A percentile compares a stretch with the other conserved stretches of the same genome.
Conservation (phyloP, 495 filamentous ascomycete genomes). For the Ascodesmis nigricans region DNA sequence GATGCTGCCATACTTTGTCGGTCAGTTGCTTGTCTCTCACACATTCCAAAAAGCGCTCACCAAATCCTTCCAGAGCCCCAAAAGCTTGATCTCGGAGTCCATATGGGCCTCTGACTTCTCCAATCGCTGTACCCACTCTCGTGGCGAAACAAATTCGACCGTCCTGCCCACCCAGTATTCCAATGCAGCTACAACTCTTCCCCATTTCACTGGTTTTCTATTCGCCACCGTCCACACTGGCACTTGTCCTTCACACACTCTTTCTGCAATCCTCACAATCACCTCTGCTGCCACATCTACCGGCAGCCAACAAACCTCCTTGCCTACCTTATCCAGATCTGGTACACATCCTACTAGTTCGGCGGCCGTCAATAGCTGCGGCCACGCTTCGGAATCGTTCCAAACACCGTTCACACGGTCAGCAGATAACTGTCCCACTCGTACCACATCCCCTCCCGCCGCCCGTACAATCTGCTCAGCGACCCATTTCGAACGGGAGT, state of each 20-base stretch:
- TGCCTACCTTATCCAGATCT: conserved; percentile 25
- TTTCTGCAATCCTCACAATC: conserved; percentile 24
- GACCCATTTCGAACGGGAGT: conserved; percentile 41
- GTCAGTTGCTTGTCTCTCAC: too few species aligned
- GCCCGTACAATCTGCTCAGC: conserved; percentile 32
- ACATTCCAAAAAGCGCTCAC: background rate
- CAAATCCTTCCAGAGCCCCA: conserved; percentile 28
- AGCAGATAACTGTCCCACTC: conserved; percentile 38
- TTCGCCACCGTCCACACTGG: conserved; percentile 33
- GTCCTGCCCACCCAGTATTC: conserved; percentile 10
- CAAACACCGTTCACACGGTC: conserved; percentile 34
- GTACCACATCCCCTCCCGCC: conserved; percentile 21
- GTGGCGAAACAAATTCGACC: conserved; percentile 24
- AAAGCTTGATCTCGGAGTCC: conserved; percentile 25
- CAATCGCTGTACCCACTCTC: conserved; percentile 26
- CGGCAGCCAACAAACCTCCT: conserved; percentile 32
- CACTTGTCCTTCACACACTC: background rate
- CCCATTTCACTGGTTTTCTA: conserved; percentile 25
- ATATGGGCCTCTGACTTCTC: conserved; percentile 19
- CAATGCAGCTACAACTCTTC: conserved; percentile 27
- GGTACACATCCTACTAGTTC: conserved; percentile 31
- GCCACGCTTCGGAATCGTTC: conserved; percentile 43
- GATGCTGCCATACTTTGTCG: too few species aligned
- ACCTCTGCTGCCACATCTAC: conserved; percentile 33
- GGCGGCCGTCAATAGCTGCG: conserved; percentile 33